These are phyloP conservation scores for Herpetomonas muscarum DNA, from an alignment of 208 protist genomes.

Conservation along the genomic window DNA sequence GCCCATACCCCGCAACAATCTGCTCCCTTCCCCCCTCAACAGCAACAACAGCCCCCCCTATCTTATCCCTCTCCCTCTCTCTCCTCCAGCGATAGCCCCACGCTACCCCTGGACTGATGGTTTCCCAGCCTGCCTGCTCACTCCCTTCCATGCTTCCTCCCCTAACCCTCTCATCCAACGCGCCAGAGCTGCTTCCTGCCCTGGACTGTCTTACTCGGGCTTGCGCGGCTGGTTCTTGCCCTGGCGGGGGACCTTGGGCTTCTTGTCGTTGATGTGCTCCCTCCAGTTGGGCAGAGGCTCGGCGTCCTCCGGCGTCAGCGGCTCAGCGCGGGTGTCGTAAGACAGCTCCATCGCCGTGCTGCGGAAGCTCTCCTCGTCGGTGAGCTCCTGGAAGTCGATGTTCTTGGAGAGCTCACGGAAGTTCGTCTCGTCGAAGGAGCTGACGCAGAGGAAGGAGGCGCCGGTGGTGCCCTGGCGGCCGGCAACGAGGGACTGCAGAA, in stretches of 20 bases:
- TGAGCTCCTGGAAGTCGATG: slow-evolving; percentile 59
- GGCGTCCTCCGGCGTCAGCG: slow-evolving; percentile 69
- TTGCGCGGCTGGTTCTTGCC: slow-evolving; percentile 26
- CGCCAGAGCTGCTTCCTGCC: too few species aligned
- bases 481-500: slow-evolving; percentile 76
- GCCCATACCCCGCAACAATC: too few species aligned
- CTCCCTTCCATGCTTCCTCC: too few species aligned
- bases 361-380: slow-evolving; percentile 63
- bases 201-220: slow-evolving; percentile 19
- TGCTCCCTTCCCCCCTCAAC: too few species aligned
- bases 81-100: too few species aligned
- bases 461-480: slow-evolving; percentile 79
- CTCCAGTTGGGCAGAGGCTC: slow-evolving; percentile 79
- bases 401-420: slow-evolving; percentile 58
- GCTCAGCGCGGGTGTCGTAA: slow-evolving; percentile 69
- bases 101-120: too few species aligned
- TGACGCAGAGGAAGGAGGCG: slow-evolving; percentile 78
- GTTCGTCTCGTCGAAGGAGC: slow-evolving; percentile 30
- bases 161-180: too few species aligned
- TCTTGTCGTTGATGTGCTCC: slow-evolving; percentile 56
- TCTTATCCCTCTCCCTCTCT: too few species aligned
- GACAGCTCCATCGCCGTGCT: slow-evolving; percentile 60
- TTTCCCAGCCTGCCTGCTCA: too few species aligned
- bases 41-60: too few species aligned
- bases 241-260: slow-evolving; percentile 22